A percentile compares a stretch with the other conserved stretches of the same genome.
phyloP scores from a whole-genome alignment of 345 rosid species.

The Brassica napus region DNA sequence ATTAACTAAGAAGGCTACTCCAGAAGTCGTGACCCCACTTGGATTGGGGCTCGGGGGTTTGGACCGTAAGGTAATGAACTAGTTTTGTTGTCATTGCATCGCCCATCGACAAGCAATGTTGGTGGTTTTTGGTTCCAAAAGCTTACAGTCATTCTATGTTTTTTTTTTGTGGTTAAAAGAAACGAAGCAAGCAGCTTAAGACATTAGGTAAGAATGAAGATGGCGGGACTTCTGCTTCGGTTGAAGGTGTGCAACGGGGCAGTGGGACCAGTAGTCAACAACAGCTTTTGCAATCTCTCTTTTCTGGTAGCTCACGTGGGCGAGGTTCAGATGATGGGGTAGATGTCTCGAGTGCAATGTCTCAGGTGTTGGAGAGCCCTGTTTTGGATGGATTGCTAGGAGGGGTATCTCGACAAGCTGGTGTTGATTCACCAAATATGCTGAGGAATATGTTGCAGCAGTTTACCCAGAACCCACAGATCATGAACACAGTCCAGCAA shows the following conservation, averaged over 20 bases:
- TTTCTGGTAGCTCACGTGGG: slow-evolving; percentile 51
- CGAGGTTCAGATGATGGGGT: slow-evolving; percentile 47
- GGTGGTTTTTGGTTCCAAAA: slow-evolving; percentile 5
- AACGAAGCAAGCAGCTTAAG: slow-evolving; percentile 52
- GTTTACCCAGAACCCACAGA: slow-evolving; percentile 77
- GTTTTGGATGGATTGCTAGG: slow-evolving; percentile 66
- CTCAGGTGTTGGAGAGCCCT: slow-evolving; percentile 71
- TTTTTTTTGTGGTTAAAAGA: slow-evolving; percentile 40
- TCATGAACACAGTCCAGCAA: slow-evolving; percentile 81
- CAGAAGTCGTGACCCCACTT: slow-evolving; percentile 57
- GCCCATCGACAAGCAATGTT: background rate
- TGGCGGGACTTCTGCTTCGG: slow-evolving; percentile 44
- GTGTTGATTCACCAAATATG: slow-evolving; percentile 75
- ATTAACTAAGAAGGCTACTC: slow-evolving; percentile 45
- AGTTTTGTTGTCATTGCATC: slow-evolving; percentile 9
- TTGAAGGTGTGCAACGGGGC: slow-evolving; percentile 42
- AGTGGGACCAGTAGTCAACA: slow-evolving; percentile 51
- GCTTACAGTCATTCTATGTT: slow-evolving; percentile 4
- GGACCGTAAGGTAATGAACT: slow-evolving; percentile 70
- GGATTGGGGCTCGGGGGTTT: slow-evolving; percentile 86
- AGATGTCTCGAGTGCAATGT: slow-evolving; percentile 60
- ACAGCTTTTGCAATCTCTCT: slow-evolving; percentile 66
- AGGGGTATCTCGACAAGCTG: slow-evolving; percentile 73
- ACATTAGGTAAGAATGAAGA: slow-evolving; percentile 37
- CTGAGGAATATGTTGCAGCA: slow-evolving; percentile 85